These are phyloP conservation scores for Aspergillus persii DNA, from an alignment of 2,329 filamentous ascomycete species.

Conservation along the genomic window DNA sequence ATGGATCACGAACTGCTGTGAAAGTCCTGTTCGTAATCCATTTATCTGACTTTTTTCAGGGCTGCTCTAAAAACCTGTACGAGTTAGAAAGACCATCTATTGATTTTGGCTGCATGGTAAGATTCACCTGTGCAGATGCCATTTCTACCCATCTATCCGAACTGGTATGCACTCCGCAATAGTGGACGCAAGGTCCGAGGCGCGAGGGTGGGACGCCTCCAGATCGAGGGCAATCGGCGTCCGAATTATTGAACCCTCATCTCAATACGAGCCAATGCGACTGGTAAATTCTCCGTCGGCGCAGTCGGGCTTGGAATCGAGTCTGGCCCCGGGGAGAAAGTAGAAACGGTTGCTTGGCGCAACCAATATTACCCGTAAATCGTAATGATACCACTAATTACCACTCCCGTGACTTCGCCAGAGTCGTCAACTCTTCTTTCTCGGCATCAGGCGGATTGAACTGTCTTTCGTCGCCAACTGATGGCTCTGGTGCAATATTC, in stretches of 20 bases:
- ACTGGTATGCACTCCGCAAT: background rate
- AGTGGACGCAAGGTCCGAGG: background rate
- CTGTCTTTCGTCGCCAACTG: too few relatives aligned
- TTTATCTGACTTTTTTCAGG: background rate
- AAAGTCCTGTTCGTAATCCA: too few relatives aligned
- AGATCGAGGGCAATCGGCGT: background rate
- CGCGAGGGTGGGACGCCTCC: background rate
- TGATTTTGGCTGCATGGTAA: background rate
- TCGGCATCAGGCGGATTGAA: background rate
- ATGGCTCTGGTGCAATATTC: slow-evolving; percentile 69
- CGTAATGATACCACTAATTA: too few relatives aligned
- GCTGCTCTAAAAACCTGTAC: background rate
- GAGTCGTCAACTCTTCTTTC: background rate
- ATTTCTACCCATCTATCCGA: background rate
- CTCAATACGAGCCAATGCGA: background rate
- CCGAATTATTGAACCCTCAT: background rate
- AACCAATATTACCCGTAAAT: background rate
- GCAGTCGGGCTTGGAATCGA: too few relatives aligned
- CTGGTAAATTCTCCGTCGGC: background rate
- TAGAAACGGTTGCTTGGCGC: background rate
- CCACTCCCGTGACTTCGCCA: too few relatives aligned
- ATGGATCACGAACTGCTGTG: background rate
- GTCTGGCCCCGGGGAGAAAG: too few relatives aligned
- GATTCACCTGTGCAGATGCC: background rate
- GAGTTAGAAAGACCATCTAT: background rate